phyloP scores from a whole-genome alignment of 2,329 filamentous ascomycete genomes.

The Trichoderma breve region DNA sequence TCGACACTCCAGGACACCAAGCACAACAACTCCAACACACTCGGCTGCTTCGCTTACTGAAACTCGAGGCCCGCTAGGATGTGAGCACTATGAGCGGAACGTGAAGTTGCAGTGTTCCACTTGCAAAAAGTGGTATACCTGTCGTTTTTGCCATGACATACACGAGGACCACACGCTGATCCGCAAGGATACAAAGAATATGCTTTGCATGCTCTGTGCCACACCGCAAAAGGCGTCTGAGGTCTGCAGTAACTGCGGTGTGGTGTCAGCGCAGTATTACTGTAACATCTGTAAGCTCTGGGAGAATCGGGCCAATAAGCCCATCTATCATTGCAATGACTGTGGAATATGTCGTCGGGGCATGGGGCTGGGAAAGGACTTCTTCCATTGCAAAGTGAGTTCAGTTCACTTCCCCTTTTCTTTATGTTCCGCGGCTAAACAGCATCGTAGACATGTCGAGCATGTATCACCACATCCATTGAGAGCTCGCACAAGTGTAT shows the following conservation, averaged over 20 bases:
- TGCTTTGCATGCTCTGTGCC: constrained; percentile 95
- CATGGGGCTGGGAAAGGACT: constrained; percentile 90
- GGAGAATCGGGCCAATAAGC: constrained; percentile 88
- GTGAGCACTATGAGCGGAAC: constrained; percentile 90
- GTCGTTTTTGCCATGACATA: constrained; percentile 88
- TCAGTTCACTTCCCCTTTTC: neutral
- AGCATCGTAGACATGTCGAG: constrained; percentile 70
- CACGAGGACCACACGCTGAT: constrained; percentile 76
- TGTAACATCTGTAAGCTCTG: constrained; percentile 94
- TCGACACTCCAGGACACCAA: constrained; percentile 45
- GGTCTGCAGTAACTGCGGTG: constrained; percentile 72
- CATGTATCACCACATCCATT: constrained; percentile 88
- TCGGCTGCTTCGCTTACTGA: constrained; percentile 27
- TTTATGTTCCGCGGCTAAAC: neutral
- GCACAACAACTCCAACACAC: constrained; percentile 24
- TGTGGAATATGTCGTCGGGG: constrained; percentile 94
- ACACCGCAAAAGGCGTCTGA: constrained; percentile 81
- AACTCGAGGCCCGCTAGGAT: constrained; percentile 62
- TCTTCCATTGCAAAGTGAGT: constrained; percentile 91
- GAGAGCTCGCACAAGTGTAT: constrained; percentile 88
- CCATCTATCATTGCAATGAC: constrained; percentile 93
- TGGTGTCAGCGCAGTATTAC: constrained; percentile 82
- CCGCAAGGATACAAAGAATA: constrained; percentile 82
- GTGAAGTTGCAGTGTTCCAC: constrained; percentile 92
- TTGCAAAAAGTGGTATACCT: constrained; percentile 91